Conservation (phyloP, 1,284 basidiomycete genomes). For the Stygiomarasmius scandens region DNA sequence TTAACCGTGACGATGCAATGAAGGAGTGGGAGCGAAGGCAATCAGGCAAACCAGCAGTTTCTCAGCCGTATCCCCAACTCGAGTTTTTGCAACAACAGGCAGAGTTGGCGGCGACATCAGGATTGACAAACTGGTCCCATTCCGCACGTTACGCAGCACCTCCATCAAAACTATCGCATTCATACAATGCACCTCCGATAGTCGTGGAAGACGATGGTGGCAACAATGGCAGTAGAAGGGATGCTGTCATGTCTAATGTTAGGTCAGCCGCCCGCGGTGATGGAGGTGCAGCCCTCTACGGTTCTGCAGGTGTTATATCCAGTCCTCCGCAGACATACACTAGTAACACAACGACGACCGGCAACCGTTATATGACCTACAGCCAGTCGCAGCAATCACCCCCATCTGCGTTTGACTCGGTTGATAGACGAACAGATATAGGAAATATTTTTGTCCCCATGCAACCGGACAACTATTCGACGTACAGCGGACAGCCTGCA, state of each 20-base stretch:
- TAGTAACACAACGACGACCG: slow-evolving; percentile 50
- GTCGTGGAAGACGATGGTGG: slow-evolving; percentile 58
- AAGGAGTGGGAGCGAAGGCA: slow-evolving; percentile 88
- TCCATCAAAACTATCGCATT: slow-evolving; percentile 70
- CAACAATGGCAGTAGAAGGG: slow-evolving; percentile 45
- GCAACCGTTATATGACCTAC: slow-evolving; percentile 62
- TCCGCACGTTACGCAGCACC: slow-evolving; percentile 55
- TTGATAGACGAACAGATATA: slow-evolving; percentile 67
- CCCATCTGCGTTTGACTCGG: slow-evolving; percentile 54
- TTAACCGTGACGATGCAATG: slow-evolving; percentile 89
- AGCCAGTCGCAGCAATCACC: slow-evolving; percentile 38
- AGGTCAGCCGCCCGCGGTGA: slow-evolving; percentile 66
- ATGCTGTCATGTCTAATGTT: slow-evolving; percentile 74
- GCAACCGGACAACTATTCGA: slow-evolving; percentile 66
- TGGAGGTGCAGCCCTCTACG: slow-evolving; percentile 43
- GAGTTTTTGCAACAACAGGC: slow-evolving; percentile 92
- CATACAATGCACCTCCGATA: slow-evolving; percentile 59
- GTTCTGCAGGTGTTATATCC: slow-evolving; percentile 56
- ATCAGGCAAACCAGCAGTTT: slow-evolving; percentile 61
- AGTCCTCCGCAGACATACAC: slow-evolving; percentile 75
- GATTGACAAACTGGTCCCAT: slow-evolving; percentile 19
- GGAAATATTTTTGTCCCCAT: slow-evolving; percentile 73
- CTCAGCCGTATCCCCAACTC: slow-evolving; percentile 82
- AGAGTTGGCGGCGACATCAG: slow-evolving; percentile 72
- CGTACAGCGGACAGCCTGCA: slow-evolving; percentile 17